phyloP scores from a whole-genome alignment of 345 rosid species.

The Gossypioides kirkii region DNA sequence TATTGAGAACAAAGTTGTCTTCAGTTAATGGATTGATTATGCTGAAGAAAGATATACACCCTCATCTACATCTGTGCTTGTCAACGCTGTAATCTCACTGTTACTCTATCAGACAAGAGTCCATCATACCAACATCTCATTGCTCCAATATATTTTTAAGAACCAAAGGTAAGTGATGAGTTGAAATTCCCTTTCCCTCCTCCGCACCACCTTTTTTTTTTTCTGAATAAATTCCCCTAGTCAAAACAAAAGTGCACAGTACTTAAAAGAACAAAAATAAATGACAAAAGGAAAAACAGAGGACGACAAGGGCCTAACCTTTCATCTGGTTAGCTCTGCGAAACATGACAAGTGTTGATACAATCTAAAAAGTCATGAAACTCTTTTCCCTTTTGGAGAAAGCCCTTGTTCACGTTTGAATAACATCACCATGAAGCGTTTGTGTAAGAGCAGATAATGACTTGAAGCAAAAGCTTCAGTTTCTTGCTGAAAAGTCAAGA shows the following conservation, averaged over 20 bases:
- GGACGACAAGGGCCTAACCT: not conserved
- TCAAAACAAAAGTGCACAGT: slow-evolving; percentile 9
- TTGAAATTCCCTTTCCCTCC: too few species aligned
- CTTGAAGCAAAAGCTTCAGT: too few species aligned
- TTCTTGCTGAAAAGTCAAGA: too few species aligned
- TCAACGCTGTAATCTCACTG: not conserved
- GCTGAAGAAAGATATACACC: not conserved
- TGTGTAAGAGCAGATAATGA: too few species aligned
- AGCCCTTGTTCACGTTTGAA: not conserved
- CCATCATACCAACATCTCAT: not conserved
- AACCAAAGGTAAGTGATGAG: not conserved
- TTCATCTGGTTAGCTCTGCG: too few species aligned
- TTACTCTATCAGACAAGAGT: not conserved
- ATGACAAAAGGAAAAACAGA: too few species aligned
- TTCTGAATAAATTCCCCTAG: not conserved
- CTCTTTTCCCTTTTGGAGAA: not conserved
- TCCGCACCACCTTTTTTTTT: too few species aligned
- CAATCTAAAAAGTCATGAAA: not conserved
- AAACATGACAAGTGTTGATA: not conserved
- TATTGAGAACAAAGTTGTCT: not conserved
- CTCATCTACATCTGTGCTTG: not conserved
- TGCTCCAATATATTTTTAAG: not conserved
- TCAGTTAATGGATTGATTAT: not conserved
- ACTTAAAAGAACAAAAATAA: not conserved
- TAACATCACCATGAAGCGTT: not conserved